phyloP scores from a whole-genome alignment of 805 yeast species.

The Saccharomycopsis capsularis region DNA sequence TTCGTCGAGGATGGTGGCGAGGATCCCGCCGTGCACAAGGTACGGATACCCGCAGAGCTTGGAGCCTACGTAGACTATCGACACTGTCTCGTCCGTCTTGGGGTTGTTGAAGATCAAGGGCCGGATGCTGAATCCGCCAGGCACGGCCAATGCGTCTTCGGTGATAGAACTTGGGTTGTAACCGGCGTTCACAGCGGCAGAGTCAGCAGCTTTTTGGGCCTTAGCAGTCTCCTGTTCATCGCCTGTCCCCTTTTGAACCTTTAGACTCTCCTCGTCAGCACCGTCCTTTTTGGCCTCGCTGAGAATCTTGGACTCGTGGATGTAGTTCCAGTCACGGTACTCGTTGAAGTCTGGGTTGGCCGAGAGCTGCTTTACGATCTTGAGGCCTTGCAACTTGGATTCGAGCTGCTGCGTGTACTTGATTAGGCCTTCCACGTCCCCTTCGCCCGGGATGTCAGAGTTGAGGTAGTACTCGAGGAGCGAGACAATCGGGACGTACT shows the following conservation, averaged over 20 bases:
- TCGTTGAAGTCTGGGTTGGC: constrained; percentile 32
- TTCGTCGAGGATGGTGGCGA: constrained; percentile 77
- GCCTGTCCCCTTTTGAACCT: neutral
- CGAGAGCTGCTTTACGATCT: constrained; percentile 43
- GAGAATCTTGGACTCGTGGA: constrained; percentile 35
- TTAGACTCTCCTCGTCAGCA: constrained; percentile 25
- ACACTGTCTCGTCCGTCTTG: constrained; percentile 49
- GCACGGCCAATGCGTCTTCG: constrained; percentile 41
- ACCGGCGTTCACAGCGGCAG: neutral
- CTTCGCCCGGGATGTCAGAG: constrained; percentile 23
- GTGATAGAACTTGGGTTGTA: constrained; percentile 5
- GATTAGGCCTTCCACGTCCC: constrained; percentile 26
- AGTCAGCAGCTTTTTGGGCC: neutral
- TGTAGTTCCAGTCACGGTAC: constrained; percentile 37
- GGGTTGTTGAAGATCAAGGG: constrained; percentile 52
- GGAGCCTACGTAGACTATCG: constrained; percentile 72
- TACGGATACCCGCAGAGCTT: constrained; percentile 82
- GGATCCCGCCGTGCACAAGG: constrained; percentile 80
- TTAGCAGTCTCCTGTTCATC: neutral
- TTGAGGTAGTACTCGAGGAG: constrained; percentile 27
- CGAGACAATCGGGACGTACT: constrained; percentile 30
- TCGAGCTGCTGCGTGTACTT: constrained; percentile 34
- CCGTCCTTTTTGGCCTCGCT: constrained; percentile 33
- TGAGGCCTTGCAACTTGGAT: constrained; percentile 40
- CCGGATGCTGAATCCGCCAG: constrained; percentile 74